These are phyloP conservation scores for Talaromyces pinophilus DNA, from an alignment of 2,329 filamentous ascomycete genomes.

Conservation along the genomic window DNA sequence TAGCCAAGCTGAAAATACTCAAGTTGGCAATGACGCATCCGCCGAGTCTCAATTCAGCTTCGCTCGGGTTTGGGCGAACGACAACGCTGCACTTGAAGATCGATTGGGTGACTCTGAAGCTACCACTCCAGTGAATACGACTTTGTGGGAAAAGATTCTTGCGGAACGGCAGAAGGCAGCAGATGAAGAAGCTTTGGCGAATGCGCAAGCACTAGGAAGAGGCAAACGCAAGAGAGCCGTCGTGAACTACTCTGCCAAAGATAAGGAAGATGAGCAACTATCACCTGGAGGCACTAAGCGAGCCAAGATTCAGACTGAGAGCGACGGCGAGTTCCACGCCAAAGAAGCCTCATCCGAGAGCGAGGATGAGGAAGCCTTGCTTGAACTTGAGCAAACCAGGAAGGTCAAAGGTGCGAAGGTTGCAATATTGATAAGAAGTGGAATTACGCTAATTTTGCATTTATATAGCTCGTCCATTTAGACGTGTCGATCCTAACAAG, in stretches of 20 bases:
- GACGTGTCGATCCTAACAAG: constrained; percentile 35
- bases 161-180: constrained; percentile 78
- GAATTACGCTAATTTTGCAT: constrained; percentile 19
- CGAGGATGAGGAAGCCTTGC: constrained; percentile 27
- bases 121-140: constrained; percentile 60
- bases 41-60: constrained; percentile 83
- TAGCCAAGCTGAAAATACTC: constrained; percentile 73
- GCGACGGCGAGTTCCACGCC: constrained; percentile 37
- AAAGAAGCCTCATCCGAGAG: constrained; percentile 32
- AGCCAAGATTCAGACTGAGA: constrained; percentile 26
- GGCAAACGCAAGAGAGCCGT: constrained; percentile 72
- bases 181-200: constrained; percentile 66
- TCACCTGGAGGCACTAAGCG: constrained; percentile 30
- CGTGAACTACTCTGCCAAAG: constrained; percentile 35
- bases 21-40: constrained; percentile 62
- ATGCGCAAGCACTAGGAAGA: constrained; percentile 76
- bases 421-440: neutral
- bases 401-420: constrained; percentile 28
- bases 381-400: constrained; percentile 32
- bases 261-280: constrained; percentile 23
- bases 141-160: constrained; percentile 88
- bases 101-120: constrained; percentile 58
- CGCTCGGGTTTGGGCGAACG: constrained; percentile 89
- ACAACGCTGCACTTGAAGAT: constrained; percentile 67
- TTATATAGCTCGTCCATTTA: constrained; percentile 40